Percentiles rank a stretch among this genome's conserved stretches.
These are phyloP conservation scores for Cercospora sojina DNA, from an alignment of 2,329 filamentous ascomycete species.

Conservation along the genomic window DNA sequence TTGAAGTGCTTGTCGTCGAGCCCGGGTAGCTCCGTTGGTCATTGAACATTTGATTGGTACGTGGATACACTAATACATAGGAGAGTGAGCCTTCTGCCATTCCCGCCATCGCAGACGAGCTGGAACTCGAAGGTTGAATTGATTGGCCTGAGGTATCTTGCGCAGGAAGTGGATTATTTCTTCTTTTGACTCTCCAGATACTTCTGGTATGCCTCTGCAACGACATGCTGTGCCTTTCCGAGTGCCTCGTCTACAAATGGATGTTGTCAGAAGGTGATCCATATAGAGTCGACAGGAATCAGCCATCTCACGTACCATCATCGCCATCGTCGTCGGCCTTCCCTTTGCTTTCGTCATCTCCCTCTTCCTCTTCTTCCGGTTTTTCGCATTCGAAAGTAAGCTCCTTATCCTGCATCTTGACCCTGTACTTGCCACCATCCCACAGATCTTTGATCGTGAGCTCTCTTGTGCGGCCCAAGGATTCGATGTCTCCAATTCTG, in stretches of 20 bases:
- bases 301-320: slow-evolving; percentile 2
- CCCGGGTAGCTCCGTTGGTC: background rate
- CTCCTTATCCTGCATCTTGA: slow-evolving; percentile 52
- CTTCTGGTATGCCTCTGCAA: slow-evolving; percentile 9
- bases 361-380: slow-evolving; percentile 28
- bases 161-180: background rate
- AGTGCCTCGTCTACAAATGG: background rate
- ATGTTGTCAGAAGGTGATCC: background rate
- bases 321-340: background rate
- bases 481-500: slow-evolving; percentile 89
- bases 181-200: slow-evolving; percentile 6
- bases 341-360: slow-evolving; percentile 25
- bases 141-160: background rate
- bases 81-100: background rate
- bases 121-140: background rate
- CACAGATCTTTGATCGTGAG: slow-evolving; percentile 93
- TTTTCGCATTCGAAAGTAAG: slow-evolving; percentile 49
- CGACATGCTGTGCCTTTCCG: background rate
- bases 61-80: background rate
- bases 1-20: background rate
- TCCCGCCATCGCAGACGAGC: background rate
- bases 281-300: background rate
- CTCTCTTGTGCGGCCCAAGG: slow-evolving; percentile 87
- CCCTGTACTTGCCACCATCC: slow-evolving; percentile 74
- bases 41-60: background rate